Percentiles rank a stretch among this genome's conserved stretches.
These are phyloP conservation scores for Ogataea hybrid DNA, from an alignment of 1,139 yeast species.

Conservation along the genomic window DNA sequence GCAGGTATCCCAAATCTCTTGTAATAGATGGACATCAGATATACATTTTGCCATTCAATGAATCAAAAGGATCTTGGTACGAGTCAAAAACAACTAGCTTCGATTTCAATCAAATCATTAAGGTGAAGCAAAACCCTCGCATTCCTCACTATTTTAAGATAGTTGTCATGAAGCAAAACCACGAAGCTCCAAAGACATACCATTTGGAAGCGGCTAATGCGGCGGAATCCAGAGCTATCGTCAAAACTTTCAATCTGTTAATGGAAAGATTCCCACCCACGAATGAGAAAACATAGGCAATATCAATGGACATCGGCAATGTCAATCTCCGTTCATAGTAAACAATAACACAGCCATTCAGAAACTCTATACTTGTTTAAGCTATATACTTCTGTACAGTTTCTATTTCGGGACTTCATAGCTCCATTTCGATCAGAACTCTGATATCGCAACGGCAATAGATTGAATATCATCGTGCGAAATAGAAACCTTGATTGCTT, in stretches of 20 bases:
- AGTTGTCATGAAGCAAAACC: slow-evolving; percentile 62
- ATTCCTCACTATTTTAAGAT: slow-evolving; percentile 81
- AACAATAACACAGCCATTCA: too few relatives aligned
- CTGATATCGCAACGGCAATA: slow-evolving; percentile 92
- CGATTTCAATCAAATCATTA: slow-evolving; percentile 75
- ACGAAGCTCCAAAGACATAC: slow-evolving; percentile 62
- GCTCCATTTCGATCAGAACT: neutral
- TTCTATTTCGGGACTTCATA: too few relatives aligned
- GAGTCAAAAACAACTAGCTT: slow-evolving; percentile 82
- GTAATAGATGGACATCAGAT: slow-evolving; percentile 94
- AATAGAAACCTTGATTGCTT: slow-evolving; percentile 77
- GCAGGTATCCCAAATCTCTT: slow-evolving; percentile 76
- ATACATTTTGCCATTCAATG: slow-evolving; percentile 82
- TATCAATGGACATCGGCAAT: too few relatives aligned
- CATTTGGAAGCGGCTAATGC: slow-evolving; percentile 75
- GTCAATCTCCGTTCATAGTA: too few relatives aligned
- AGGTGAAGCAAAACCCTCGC: slow-evolving; percentile 75
- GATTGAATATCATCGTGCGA: slow-evolving; percentile 97
- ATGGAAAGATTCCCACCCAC: too few relatives aligned
- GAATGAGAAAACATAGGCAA: too few relatives aligned
- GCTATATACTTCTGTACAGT: too few relatives aligned
- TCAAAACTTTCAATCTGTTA: slow-evolving; percentile 50
- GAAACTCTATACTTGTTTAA: too few relatives aligned
- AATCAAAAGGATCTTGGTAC: slow-evolving; percentile 49
- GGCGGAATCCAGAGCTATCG: slow-evolving; percentile 70